Base-by-base conservation (phyloP, 2,329 filamentous ascomycete genomes). In the Diaporthe longicolla region DNA sequence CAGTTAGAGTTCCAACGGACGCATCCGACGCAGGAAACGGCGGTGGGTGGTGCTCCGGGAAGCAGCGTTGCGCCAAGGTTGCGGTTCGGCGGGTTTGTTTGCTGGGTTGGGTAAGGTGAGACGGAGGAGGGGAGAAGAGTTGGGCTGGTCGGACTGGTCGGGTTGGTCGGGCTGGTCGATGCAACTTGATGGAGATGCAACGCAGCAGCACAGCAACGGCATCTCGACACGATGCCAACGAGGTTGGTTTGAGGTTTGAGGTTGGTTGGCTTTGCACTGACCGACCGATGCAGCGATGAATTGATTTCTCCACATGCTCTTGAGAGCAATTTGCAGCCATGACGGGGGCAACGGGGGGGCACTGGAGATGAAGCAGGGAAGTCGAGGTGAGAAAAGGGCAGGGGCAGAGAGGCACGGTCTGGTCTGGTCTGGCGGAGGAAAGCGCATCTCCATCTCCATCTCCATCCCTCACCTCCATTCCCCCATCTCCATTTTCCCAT, bases 281-380 rank as follows among this genome's bases (percentile, higher is more conserved):
- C 45, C 26, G 58, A 37, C 45, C 21, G 48, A 11, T 40, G 32
- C n/a, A 24, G 32, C 11, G 2, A 10, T 54, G 63, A 35, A 54
- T 40, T 48, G 24, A 26, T 26, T 68, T 68, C 63, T 68, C 63
- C 63, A 68, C 63, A 68, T 68, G 63, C 63, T 68, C 48, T 21
- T 54, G 63, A 54, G 15, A 2, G 29, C 37, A 40, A 68, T 26
- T 37, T 40, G 32, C 48, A 13, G 4, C 32, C 48, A 40, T n/a
- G 63, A 68, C 45, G 29, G 63, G 32, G 24, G 37, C 17, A 68
- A 13, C 15, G 24, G 40, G 29, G 63, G 32, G 24, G 37, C 17
- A 68, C 21, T 19, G 24, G 40, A 24, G 26, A 45, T 24, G 24
- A 15, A 15, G 24, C 58, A 63, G 40, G 58, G 58, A 61, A 61